Evolutionary conservation across 257 asterid species (phyloP).

Genomic region (Euphrasia confusa): DNA sequence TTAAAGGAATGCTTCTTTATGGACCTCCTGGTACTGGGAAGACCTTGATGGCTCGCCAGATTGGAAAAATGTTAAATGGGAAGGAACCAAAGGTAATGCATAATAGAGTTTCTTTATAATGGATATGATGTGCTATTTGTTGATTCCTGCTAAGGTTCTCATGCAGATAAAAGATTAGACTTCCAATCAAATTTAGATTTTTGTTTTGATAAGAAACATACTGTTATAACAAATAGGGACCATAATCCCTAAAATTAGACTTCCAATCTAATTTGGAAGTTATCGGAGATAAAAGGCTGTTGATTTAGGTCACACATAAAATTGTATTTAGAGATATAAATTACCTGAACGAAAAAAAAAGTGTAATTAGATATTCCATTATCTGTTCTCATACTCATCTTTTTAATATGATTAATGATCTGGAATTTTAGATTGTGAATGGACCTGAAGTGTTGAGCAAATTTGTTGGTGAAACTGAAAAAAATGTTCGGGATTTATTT

Average conservation of each 20-base stretch:
- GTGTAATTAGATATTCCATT: constrained; percentile 9
- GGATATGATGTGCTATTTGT: constrained; percentile 14
- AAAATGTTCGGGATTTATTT: not conserved
- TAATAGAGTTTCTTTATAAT: constrained; percentile 13
- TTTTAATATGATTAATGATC: constrained; percentile 25
- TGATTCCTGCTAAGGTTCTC: constrained; percentile 19
- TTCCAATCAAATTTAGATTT: not conserved
- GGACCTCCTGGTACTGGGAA: constrained; percentile 99
- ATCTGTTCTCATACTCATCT: constrained; percentile 12
- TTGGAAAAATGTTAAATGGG: constrained; percentile 94
- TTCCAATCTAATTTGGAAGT: no score
- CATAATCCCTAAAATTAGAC: no score
- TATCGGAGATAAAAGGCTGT: no score
- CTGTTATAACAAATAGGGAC: no score
- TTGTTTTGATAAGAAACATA: no score
- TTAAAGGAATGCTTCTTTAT: constrained; percentile 93
- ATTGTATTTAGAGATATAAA: constrained; percentile 10
- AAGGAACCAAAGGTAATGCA: constrained; percentile 91
- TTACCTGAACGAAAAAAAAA: no score
- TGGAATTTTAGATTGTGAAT: constrained; percentile 70
- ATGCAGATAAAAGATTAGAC: not conserved
- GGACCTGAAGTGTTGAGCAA: constrained; percentile 32
- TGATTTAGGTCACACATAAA: not conserved
- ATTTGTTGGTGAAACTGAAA: constrained; percentile 8
- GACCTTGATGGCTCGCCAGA: constrained; percentile 99